phyloP scores from a whole-genome alignment of 1,284 basidiomycete species.

The Sphagnurus paluster region DNA sequence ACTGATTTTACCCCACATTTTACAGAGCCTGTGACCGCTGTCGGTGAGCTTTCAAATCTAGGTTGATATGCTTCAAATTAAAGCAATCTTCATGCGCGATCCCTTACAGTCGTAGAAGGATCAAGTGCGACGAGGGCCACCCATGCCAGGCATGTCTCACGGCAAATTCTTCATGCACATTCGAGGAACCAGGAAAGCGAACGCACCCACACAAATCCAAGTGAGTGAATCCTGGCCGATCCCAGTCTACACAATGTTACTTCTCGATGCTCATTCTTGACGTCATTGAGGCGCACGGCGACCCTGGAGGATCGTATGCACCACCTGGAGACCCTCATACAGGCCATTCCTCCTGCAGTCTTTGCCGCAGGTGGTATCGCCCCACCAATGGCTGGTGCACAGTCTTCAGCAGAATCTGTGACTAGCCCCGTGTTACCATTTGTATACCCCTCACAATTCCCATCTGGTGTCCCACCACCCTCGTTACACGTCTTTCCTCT shows the following conservation, averaged over 20 bases:
- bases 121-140: slow-evolving; percentile 83
- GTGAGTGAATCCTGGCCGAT: slow-evolving; percentile 38
- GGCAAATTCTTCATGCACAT: slow-evolving; percentile 76
- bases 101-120: slow-evolving; percentile 62
- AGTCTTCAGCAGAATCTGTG: slow-evolving; percentile 32
- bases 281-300: slow-evolving; percentile 57
- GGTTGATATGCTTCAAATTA: slow-evolving; percentile 2
- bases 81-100: neutral
- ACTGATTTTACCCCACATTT: slow-evolving; percentile 7
- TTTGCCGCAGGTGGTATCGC: slow-evolving; percentile 58
- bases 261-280: slow-evolving; percentile 5
- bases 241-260: neutral
- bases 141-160: slow-evolving; percentile 81
- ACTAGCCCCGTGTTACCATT: slow-evolving; percentile 56
- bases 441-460: slow-evolving; percentile 49
- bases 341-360: slow-evolving; percentile 77
- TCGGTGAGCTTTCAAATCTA: slow-evolving; percentile 52
- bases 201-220: slow-evolving; percentile 84
- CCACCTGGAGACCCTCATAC: slow-evolving; percentile 77
- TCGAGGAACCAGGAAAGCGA: slow-evolving; percentile 81
- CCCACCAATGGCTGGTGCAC: slow-evolving; percentile 28
- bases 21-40: slow-evolving; percentile 78
- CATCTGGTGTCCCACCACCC: slow-evolving; percentile 72
- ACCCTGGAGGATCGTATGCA: slow-evolving; percentile 85
- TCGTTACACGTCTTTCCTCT: slow-evolving; percentile 73